Base-by-base conservation (phyloP, 106 monocot genomes). In the Apostasia shenzhenica region DNA sequence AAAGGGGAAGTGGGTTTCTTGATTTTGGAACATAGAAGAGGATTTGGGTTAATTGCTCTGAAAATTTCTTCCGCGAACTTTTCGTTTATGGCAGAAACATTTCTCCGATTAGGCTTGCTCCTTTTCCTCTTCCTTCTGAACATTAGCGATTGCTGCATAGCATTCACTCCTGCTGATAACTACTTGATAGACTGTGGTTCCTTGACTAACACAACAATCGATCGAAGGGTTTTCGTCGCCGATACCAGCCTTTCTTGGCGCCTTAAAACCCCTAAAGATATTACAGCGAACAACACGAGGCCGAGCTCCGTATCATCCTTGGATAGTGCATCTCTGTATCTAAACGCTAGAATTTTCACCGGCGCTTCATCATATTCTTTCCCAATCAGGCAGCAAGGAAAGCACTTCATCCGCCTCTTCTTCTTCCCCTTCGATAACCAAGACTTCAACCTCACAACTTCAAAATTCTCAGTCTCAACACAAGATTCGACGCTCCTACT, bases 151-250 rank as follows among this genome's bases (percentile, higher is more conserved):
- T 52, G n/a, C 67, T 54, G 54, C 2, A 11, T 43, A 10, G 77
- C 71, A 3, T 91, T 77, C 70, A 78, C 68, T 14, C 91, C 94
- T 51, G 48, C 71, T 52, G 90, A 94, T 69, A 94, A 87, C 64
- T 87, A 87, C 80, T 72, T 94, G 49, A 78, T 94, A 70, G 66
- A 84, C 73, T 94, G 94, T 14, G 94, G 94, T 44, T 91, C 94
- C 5, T 65, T 75, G 1, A 58, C 47, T 14, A 77, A 68, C 67
- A 76, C 83, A 40, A 75, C 64, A 9, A 13, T 88, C 9, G 70
- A 45, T 41, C 1, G 2, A 3, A 63, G 94, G 38, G 72, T 46
- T n/a, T 94, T 94, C 63, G 38, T 48, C 2, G 79, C 86, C 8
- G 94, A 94, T 60, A 51, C 7, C 2, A 50, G 80, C 58, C 6